These are phyloP conservation scores for Chlamydomonas eustigma DNA, from an alignment of 139 green algal genomes.

Conservation along the genomic window DNA sequence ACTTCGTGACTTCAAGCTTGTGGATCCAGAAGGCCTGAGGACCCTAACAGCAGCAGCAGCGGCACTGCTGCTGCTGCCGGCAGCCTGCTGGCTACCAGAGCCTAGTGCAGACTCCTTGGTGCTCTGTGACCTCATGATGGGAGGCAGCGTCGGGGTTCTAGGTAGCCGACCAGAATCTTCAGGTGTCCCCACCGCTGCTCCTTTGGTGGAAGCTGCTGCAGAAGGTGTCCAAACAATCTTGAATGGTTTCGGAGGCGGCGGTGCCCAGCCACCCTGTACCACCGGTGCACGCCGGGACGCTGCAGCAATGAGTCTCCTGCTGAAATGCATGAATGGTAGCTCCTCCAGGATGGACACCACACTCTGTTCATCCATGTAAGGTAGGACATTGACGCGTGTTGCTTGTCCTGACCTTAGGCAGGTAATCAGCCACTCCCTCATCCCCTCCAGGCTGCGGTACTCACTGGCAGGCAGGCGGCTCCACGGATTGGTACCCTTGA, in stretches of 20 bases:
- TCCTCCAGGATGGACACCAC: neutral
- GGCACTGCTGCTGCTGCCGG: too few species aligned
- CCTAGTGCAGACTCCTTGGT: too few species aligned
- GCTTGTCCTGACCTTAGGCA: neutral
- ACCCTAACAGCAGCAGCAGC: too few species aligned
- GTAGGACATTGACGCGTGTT: neutral
- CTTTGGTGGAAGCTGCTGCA: neutral
- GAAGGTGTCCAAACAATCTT: neutral
- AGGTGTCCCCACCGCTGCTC: too few species aligned
- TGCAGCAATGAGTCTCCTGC: neutral
- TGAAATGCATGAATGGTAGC: neutral
- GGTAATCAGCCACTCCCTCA: conserved; percentile 30
- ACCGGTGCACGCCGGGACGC: neutral
- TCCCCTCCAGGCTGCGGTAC: conserved; percentile 33
- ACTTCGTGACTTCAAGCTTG: too few species aligned
- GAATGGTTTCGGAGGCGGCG: neutral
- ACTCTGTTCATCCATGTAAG: conserved; percentile 1
- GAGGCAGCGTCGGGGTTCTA: too few species aligned
- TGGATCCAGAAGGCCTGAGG: too few species aligned
- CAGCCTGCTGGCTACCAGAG: too few species aligned
- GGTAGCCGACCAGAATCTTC: too few species aligned
- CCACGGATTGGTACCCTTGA: conserved; percentile 43
- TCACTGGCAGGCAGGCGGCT: conserved; percentile 40
- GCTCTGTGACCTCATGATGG: too few species aligned
- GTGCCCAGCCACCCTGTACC: neutral